Base-by-base conservation (phyloP, 2,329 filamentous ascomycete species). In the Cyphellophora europaea region DNA sequence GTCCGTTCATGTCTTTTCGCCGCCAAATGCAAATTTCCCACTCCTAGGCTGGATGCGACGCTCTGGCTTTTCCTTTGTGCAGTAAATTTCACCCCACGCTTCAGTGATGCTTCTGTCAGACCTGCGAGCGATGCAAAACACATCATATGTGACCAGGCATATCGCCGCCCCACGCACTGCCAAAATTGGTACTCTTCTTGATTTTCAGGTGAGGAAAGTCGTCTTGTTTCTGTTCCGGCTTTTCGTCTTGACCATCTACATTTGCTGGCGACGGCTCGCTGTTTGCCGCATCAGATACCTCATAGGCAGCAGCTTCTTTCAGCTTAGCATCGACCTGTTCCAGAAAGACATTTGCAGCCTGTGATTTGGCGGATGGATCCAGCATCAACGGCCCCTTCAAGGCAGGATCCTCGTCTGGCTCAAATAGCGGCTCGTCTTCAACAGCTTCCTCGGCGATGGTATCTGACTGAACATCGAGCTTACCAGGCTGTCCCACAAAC, bases 91-190 rank as follows among this genome's bases (percentile, higher is more conserved):
- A n/a, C n/a, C n/a, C n/a, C n/a, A n/a, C n/a, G n/a, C n/a, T n/a
- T n/a, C n/a, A n/a, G n/a, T n/a, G n/a, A n/a, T n/a, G n/a, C n/a
- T n/a, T n/a, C n/a, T n/a, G n/a, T n/a, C n/a, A n/a, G n/a, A n/a
- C n/a, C n/a, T n/a, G n/a, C n/a, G n/a, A n/a, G n/a, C n/a, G n/a
- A n/a, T n/a, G n/a, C n/a, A n/a, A n/a, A n/a, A n/a, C n/a, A n/a
- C n/a, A n/a, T n/a, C n/a, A n/a, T n/a, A n/a, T n/a, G n/a, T n/a
- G n/a, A n/a, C n/a, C n/a, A n/a, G n/a, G n/a, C n/a, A n/a, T n/a
- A n/a, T n/a, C n/a, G n/a, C n/a, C 40, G 18, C 63, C 63, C 56
- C 63, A 66, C 4, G 61, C 63, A 37, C 60, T 62, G n/a, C 62
- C 63, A 52, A 67, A 66, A 49, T 66, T 66, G 12, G 57, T 64